These are phyloP conservation scores for Xanthoconium stramineum DNA, from an alignment of 768 basidiomycete genomes.

Conservation along the genomic window DNA sequence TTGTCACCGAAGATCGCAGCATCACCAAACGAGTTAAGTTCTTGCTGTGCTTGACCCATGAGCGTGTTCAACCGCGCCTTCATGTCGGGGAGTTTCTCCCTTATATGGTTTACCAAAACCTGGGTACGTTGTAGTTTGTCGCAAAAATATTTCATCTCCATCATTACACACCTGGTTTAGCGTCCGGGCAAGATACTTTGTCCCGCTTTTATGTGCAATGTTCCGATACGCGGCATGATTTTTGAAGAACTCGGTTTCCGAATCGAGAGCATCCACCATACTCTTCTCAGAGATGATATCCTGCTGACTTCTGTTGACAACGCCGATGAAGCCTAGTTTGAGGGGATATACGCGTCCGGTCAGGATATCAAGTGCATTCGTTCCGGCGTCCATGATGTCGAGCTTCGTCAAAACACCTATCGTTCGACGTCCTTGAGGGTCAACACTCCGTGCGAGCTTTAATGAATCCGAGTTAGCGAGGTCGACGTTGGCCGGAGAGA, in stretches of 20 bases:
- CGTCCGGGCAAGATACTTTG: conserved; percentile 88
- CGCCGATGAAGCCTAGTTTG: conserved; percentile 96
- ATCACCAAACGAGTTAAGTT: conserved; percentile 95
- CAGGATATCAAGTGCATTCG: conserved; percentile 93
- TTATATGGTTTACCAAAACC: conserved; percentile 96
- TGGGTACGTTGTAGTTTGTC: conserved; percentile 23
- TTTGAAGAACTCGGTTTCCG: conserved; percentile 89
- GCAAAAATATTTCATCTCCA: not conserved
- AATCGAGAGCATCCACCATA: conserved; percentile 79
- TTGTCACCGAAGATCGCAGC: conserved; percentile 88
- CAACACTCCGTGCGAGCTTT: conserved; percentile 92
- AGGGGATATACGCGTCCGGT: conserved; percentile 97
- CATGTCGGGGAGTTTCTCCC: conserved; percentile 99
- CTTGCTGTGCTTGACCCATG: conserved; percentile 99
- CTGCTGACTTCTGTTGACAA: conserved; percentile 96
- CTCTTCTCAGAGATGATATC: conserved; percentile 89
- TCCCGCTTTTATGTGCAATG: conserved; percentile 97
- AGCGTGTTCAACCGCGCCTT: conserved; percentile 96
- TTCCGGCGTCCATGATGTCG: conserved; percentile 99
- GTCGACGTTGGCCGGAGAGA: conserved; percentile 97
- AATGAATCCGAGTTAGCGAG: conserved; percentile 98
- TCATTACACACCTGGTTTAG: conserved; percentile 74
- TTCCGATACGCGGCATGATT: conserved; percentile 90
- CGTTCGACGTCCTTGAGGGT: conserved; percentile 93
- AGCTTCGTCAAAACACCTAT: conserved; percentile 97